Base-by-base conservation (phyloP, 2,329 filamentous ascomycete genomes). In the Aspergillus hortae region DNA sequence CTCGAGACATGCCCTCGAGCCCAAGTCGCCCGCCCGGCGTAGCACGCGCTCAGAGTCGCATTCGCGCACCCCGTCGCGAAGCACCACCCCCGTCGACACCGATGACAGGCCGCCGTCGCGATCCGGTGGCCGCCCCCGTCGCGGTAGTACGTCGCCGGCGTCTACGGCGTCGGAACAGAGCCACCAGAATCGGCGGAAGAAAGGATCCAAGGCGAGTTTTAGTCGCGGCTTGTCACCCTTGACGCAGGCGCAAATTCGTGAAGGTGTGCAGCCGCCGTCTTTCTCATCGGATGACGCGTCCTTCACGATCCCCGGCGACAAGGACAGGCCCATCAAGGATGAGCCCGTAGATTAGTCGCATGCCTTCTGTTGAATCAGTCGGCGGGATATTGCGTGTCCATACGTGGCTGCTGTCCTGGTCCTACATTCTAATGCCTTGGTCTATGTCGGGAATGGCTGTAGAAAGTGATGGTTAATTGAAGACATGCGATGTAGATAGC, bases 31-130 rank as follows among this genome's bases (percentile, higher is more conserved):
- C 46, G 46, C 54, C 15, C 68, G 68, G 15, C 68, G 70, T 25
- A 59, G 56, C 23, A 64, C 67, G 21, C 67, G 70, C 49, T 71
- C 73, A 9, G 70, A 72, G 11, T 74, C 70, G 5, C 68, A 72
- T 48, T 75, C 73, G 1, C 67, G 71, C 14, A 73, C 67, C 6
- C 69, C 72, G 3, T 76, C 74, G 27, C 72, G 73, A 40, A 74
- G 72, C 55, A 71, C 66, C 23, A 75, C 72, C 27, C 66, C 68
- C 25, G 55, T 69, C 15, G 65, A 73, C 59, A 55, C 48, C 7
- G 70, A 74, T 43, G 72, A 74, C 17, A 65, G 68, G n/a, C 65
- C 64, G n/a, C 62, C 65, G 2, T 67, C 65, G 2, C 60, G 63
- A 27, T 69, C 66, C 14, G 60, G 62, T 12, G 61, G 64, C 38